A percentile compares a stretch with the other conserved stretches of the same genome.
Evolutionary conservation across 2,329 filamentous ascomycete species (phyloP).

Genomic region (Endoconidiophora polonica): DNA sequence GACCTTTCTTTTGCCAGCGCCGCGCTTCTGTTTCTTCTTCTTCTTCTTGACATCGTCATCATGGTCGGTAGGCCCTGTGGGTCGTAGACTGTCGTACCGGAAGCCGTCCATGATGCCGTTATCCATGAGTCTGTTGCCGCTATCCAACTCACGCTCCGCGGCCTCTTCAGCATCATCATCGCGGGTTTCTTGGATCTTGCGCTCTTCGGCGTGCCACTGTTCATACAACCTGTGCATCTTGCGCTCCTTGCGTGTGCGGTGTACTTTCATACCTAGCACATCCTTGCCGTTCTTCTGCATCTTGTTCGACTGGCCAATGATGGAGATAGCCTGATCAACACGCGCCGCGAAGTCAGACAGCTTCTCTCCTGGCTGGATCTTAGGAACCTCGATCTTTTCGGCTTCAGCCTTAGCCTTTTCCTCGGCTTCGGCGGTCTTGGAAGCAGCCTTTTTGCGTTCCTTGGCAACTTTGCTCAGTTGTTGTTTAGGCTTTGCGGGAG

Average conservation of each 20-base stretch:
- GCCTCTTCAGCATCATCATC: constrained; percentile 50
- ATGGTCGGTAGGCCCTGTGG: constrained; percentile 8
- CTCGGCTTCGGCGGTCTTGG: constrained; percentile 32
- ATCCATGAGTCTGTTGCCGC: constrained; percentile 32
- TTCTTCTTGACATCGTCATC: constrained; percentile 26
- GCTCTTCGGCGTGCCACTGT: constrained; percentile 56
- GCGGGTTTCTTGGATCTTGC: constrained; percentile 43
- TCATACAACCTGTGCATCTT: constrained; percentile 67
- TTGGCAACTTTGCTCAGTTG: neutral
- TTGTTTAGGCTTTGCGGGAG: constrained; percentile 15
- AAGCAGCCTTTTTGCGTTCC: constrained; percentile 17
- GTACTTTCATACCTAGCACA: constrained; percentile 46
- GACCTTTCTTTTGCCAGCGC: constrained; percentile 23
- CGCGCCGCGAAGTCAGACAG: constrained; percentile 66
- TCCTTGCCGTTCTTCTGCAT: constrained; percentile 44
- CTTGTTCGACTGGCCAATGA: constrained; percentile 52
- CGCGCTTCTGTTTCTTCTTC: constrained; percentile 28
- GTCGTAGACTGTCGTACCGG: constrained; percentile 5
- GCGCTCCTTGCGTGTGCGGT: constrained; percentile 67
- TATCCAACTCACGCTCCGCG: constrained; percentile 45
- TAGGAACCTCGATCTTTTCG: constrained; percentile 30
- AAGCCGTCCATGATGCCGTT: constrained; percentile 14
- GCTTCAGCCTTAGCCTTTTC: constrained; percentile 17
- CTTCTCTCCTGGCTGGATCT: constrained; percentile 69
- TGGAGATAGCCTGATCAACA: constrained; percentile 69